These are phyloP conservation scores for Pleomassaria siparia DNA, from an alignment of 2,329 filamentous ascomycete genomes.

Conservation along the genomic window DNA sequence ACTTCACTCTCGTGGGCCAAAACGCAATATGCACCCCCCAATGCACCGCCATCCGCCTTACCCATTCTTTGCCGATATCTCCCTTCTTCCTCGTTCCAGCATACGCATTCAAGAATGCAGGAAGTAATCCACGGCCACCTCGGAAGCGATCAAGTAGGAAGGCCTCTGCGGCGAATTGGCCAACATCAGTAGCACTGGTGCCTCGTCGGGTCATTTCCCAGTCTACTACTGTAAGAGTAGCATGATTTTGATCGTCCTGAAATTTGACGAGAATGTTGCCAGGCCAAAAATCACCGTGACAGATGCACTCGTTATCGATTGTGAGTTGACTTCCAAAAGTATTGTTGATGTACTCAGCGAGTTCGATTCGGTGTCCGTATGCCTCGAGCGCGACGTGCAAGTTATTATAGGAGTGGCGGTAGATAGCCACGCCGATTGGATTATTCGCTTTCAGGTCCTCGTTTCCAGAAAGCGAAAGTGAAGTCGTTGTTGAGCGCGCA, in stretches of 20 bases:
- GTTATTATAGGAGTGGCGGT: constrained; percentile 33
- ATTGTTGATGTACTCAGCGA: constrained; percentile 30
- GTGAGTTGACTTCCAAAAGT: constrained; percentile 28
- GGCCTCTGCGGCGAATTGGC: constrained; percentile 42
- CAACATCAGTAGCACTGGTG: constrained; percentile 39
- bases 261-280: constrained; percentile 37
- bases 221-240: constrained; percentile 35
- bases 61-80: constrained; percentile 19
- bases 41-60: constrained; percentile 33
- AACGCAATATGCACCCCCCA: constrained; percentile 40
- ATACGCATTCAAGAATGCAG: constrained; percentile 33
- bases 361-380: constrained; percentile 22
- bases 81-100: constrained; percentile 5
- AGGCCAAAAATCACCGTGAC: constrained; percentile 45
- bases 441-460: constrained; percentile 24
- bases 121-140: constrained; percentile 29
- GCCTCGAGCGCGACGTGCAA: constrained; percentile 23
- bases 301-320: constrained; percentile 35
- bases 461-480: constrained; percentile 10
- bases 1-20: constrained; percentile 37
- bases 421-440: constrained; percentile 26
- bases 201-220: constrained; percentile 42
- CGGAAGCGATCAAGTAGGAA: constrained; percentile 39
- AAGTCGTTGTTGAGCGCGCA: constrained; percentile 8
- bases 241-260: background rate